Conservation (phyloP, 257 asterid species). For the Solanum sitiens region DNA sequence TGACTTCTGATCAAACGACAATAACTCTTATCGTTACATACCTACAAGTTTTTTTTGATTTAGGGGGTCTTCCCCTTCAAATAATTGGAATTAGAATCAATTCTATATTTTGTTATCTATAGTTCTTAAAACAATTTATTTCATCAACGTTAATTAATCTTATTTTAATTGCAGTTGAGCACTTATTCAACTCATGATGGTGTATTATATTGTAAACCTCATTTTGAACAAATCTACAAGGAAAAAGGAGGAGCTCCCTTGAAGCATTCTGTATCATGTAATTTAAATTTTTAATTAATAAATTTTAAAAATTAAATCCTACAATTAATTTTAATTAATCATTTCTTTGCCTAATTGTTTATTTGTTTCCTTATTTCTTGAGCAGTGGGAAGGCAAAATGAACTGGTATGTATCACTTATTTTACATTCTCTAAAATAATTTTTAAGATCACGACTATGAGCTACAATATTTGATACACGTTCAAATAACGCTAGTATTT, state of each 20-base stretch:
- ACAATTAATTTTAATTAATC: background rate
- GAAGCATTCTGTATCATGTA: constrained; percentile 27
- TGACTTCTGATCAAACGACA: background rate
- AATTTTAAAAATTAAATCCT: background rate
- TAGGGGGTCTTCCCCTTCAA: too few species aligned
- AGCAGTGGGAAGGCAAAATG: constrained; percentile 30
- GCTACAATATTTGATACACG: background rate
- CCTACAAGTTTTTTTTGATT: too few species aligned
- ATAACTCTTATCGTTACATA: too few species aligned
- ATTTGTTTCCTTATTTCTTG: background rate
- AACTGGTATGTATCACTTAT: constrained; percentile 17
- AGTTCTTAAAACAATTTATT: background rate
- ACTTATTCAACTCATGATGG: constrained; percentile 43
- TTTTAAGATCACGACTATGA: background rate
- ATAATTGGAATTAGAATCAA: too few species aligned
- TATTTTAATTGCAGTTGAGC: constrained; percentile 30
- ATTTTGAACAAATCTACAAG: constrained; percentile 47
- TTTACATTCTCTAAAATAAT: background rate
- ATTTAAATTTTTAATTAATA: background rate
- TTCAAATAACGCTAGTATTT: background rate
- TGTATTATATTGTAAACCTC: constrained; percentile 48
- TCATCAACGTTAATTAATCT: background rate
- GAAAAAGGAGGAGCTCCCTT: constrained; percentile 38
- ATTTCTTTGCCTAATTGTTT: background rate
- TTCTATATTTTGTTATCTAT: background rate